phyloP scores from a whole-genome alignment of 2,329 filamentous ascomycete species.

The Aspergillus sp. region DNA sequence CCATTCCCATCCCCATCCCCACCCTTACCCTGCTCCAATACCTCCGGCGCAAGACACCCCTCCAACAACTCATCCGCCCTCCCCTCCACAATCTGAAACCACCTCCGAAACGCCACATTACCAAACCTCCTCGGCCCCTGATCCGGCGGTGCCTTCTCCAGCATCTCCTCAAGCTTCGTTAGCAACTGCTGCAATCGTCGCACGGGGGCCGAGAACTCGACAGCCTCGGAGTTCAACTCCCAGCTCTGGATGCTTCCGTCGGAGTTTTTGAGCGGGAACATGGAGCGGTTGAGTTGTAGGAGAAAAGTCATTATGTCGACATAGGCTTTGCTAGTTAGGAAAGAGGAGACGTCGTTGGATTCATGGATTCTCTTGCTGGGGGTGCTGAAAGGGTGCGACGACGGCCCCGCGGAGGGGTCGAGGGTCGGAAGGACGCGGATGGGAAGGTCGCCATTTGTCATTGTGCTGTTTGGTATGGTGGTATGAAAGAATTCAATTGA shows the following conservation, averaged over 20 bases:
- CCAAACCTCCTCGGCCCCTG: constrained; percentile 83
- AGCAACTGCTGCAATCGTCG: constrained; percentile 61
- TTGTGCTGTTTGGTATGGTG: not conserved
- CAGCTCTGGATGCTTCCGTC: constrained; percentile 44
- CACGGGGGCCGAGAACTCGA: constrained; percentile 52
- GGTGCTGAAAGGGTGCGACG: constrained; percentile 51
- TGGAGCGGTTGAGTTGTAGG: constrained; percentile 78
- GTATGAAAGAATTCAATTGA: not conserved
- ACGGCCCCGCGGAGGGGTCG: constrained; percentile 34
- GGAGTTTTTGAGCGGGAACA: constrained; percentile 61
- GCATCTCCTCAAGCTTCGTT: constrained; percentile 55
- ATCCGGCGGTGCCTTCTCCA: constrained; percentile 75
- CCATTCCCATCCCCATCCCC: constrained; percentile 21
- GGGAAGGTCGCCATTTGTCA: constrained; percentile 9
- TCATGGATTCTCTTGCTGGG: constrained; percentile 82
- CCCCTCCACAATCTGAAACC: constrained; percentile 64
- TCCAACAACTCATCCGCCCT: constrained; percentile 51
- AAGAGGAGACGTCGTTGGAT: constrained; percentile 70
- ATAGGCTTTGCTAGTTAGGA: constrained; percentile 76
- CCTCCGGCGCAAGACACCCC: constrained; percentile 47
- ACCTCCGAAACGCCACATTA: constrained; percentile 81
- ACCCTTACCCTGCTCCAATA: constrained; percentile 32
- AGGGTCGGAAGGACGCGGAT: constrained; percentile 40
- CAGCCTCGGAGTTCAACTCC: constrained; percentile 35
- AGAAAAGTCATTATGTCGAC: constrained; percentile 80